Evolutionary conservation across 495 filamentous ascomycete genomes (phyloP).

Genomic region (Oidiodendron maius): DNA sequence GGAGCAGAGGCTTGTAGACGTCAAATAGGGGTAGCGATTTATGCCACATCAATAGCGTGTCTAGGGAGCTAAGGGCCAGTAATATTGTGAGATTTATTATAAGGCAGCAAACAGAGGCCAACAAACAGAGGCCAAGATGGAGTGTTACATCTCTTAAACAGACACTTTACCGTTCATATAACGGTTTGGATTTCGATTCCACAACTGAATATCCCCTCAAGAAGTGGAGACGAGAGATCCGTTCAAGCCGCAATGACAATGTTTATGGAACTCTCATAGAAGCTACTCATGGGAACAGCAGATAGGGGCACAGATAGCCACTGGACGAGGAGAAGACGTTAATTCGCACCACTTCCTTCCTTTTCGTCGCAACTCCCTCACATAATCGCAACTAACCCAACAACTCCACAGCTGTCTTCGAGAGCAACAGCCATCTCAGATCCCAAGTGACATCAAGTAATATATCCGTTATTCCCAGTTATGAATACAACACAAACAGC

Average conservation of each 20-base stretch:
- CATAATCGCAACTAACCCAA: neutral
- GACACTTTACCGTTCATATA: too few relatives aligned
- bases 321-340: too few relatives aligned
- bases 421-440: neutral
- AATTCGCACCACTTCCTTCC: neutral
- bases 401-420: neutral
- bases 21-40: neutral
- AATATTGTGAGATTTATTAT: neutral
- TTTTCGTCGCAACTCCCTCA: neutral
- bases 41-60: neutral
- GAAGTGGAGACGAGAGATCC: too few relatives aligned
- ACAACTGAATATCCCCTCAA: too few relatives aligned
- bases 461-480: slow-evolving; percentile 6
- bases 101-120: too few relatives aligned
- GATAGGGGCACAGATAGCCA: too few relatives aligned
- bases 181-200: too few relatives aligned
- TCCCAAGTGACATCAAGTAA: neutral
- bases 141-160: too few relatives aligned
- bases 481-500: slow-evolving; percentile 20
- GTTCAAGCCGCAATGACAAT: too few relatives aligned
- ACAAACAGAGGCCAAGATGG: too few relatives aligned
- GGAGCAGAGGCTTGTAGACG: neutral
- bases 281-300: too few relatives aligned
- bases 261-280: too few relatives aligned
- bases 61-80: neutral